Percentiles rank a stretch among this genome's conserved stretches.
These are phyloP conservation scores for Curvularia lunata DNA, from an alignment of 2,329 filamentous ascomycete species.

Conservation along the genomic window DNA sequence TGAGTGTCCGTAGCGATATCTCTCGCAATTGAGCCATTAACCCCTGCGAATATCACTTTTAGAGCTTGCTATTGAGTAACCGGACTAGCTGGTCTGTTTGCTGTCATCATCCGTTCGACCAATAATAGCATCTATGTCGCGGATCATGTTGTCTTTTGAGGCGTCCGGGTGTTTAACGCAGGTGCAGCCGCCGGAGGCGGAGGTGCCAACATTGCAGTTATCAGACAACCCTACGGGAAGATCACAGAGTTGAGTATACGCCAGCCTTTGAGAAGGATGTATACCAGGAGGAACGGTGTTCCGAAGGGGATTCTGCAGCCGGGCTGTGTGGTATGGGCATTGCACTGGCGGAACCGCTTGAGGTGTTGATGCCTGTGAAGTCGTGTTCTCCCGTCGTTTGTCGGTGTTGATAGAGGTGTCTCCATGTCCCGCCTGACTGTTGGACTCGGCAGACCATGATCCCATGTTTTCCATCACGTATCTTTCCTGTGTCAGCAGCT, in stretches of 20 bases:
- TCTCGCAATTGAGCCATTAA: not conserved
- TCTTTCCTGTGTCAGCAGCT: not conserved
- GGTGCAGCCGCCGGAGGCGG: slow-evolving; percentile 11
- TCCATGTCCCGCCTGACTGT: not conserved
- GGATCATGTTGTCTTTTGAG: not conserved
- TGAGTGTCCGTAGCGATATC: not conserved
- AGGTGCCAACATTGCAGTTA: slow-evolving; percentile 9
- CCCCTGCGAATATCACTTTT: not conserved
- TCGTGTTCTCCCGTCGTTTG: not conserved
- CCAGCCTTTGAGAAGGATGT: not conserved
- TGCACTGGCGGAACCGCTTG: not conserved
- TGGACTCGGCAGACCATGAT: not conserved
- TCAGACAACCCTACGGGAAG: slow-evolving; percentile 1
- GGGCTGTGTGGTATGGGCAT: not conserved
- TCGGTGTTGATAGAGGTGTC: slow-evolving; percentile 3
- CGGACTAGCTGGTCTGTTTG: not conserved
- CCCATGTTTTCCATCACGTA: not conserved
- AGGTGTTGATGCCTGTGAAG: not conserved
- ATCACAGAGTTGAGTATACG: not conserved
- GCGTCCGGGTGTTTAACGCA: not conserved
- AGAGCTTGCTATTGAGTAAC: not conserved
- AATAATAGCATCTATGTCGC: slow-evolving; percentile 9
- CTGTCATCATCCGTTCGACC: not conserved
- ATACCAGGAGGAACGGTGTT: not conserved
- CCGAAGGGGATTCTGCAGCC: not conserved